A percentile compares a stretch with the other conserved stretches of the same genome.
Conservation (phyloP, 352 stramenopile species). For the Phytophthora tentaculata region DNA sequence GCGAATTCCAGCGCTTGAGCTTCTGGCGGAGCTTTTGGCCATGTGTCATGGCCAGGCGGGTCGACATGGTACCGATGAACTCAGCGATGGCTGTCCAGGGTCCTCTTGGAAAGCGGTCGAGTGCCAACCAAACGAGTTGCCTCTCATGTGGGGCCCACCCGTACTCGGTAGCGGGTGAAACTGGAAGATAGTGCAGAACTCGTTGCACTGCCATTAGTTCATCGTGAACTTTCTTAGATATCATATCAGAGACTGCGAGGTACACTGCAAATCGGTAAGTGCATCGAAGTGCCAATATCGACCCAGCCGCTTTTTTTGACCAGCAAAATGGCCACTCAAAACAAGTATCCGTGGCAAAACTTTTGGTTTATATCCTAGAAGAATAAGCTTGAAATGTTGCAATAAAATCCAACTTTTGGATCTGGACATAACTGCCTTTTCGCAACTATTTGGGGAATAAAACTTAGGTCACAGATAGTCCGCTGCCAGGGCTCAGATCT, state of each 20-base stretch:
- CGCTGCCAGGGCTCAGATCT: no score
- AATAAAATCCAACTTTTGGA: slow-evolving; percentile 32
- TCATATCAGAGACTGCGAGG: slow-evolving; percentile 21
- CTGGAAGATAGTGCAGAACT: slow-evolving; percentile 30
- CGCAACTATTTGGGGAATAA: no score
- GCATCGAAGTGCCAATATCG: not conserved
- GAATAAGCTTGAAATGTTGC: not conserved
- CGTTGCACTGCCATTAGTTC: slow-evolving; percentile 30
- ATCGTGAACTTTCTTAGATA: slow-evolving; percentile 37
- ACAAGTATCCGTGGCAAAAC: slow-evolving; percentile 18
- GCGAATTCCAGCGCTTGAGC: slow-evolving; percentile 45
- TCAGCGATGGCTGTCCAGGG: slow-evolving; percentile 56
- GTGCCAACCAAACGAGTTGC: slow-evolving; percentile 43
- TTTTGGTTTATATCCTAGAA: not conserved
- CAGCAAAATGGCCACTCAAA: slow-evolving; percentile 16
- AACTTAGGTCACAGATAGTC: no score
- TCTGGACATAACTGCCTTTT: slow-evolving; percentile 4
- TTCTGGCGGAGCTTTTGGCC: slow-evolving; percentile 58
- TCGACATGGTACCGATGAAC: slow-evolving; percentile 52
- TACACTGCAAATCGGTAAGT: slow-evolving; percentile 22
- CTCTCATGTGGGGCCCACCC: slow-evolving; percentile 43
- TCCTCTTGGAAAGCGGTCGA: slow-evolving; percentile 46
- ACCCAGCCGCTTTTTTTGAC: slow-evolving; percentile 6
- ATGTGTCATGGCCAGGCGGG: slow-evolving; percentile 57
- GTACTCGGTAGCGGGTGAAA: slow-evolving; percentile 26